Conservation (phyloP, 495 filamentous ascomycete species). For the Astrothelium subdiscretum region DNA sequence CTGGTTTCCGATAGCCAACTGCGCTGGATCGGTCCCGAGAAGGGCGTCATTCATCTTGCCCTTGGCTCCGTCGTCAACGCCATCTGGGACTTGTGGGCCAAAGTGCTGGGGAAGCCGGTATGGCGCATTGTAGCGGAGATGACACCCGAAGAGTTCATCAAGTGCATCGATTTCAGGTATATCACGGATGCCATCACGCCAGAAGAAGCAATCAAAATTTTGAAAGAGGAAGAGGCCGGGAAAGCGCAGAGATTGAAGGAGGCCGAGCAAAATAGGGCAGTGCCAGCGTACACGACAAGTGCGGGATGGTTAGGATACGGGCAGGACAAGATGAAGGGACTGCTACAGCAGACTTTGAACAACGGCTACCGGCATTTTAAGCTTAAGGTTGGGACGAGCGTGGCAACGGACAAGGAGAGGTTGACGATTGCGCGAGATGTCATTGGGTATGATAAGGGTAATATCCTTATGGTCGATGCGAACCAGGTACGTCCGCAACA, state of each 20-base stretch:
- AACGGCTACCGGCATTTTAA: slow-evolving; percentile 85
- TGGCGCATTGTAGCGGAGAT: slow-evolving; percentile 87
- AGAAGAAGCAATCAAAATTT: slow-evolving; percentile 63
- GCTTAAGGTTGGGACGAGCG: slow-evolving; percentile 67
- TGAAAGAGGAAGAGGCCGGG: slow-evolving; percentile 47
- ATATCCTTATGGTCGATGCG: slow-evolving; percentile 88
- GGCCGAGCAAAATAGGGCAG: slow-evolving; percentile 57
- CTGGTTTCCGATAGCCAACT: slow-evolving; percentile 83
- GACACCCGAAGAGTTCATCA: slow-evolving; percentile 73
- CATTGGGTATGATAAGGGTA: slow-evolving; percentile 76
- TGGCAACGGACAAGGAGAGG: slow-evolving; percentile 59
- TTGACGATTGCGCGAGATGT: slow-evolving; percentile 66
- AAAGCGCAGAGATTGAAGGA: slow-evolving; percentile 59
- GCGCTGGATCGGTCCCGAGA: slow-evolving; percentile 92
- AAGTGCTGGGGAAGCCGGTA: slow-evolving; percentile 71
- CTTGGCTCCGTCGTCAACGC: slow-evolving; percentile 86
- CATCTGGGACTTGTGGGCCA: slow-evolving; percentile 92
- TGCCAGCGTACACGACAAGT: slow-evolving; percentile 83
- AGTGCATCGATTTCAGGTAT: slow-evolving; percentile 86
- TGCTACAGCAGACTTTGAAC: slow-evolving; percentile 59
- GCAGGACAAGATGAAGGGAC: slow-evolving; percentile 65
- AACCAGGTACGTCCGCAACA: slow-evolving; percentile 56
- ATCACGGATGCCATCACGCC: slow-evolving; percentile 89
- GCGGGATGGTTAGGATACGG: slow-evolving; percentile 93
- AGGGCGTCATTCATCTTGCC: slow-evolving; percentile 88